Evolutionary conservation across 2,329 filamentous ascomycete genomes (phyloP).

Genomic region (Huntiella abstrusa): DNA sequence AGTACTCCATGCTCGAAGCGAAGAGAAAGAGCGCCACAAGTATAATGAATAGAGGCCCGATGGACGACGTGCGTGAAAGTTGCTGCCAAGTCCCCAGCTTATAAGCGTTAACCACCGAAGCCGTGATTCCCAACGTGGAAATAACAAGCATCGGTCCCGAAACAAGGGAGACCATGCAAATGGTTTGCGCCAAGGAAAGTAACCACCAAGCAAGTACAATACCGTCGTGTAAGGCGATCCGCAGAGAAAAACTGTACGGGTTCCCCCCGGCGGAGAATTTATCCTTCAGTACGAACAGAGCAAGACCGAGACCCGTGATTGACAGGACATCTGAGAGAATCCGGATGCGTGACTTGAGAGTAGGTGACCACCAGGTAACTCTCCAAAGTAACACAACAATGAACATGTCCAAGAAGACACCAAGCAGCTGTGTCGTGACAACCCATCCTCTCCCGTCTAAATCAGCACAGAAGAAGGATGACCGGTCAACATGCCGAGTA

Average conservation of each 20-base stretch:
- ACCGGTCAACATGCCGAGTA: conserved; percentile 19
- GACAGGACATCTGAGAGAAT: conserved; percentile 26
- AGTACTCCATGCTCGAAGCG: conserved; percentile 6
- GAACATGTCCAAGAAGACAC: conserved; percentile 26
- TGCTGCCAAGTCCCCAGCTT: conserved; percentile 14
- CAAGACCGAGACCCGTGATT: conserved; percentile 11
- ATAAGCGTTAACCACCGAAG: conserved; percentile 9
- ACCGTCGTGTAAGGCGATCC: conserved; percentile 23
- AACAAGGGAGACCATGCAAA: conserved; percentile 24
- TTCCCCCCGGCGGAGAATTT: conserved; percentile 3
- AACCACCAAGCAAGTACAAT: conserved; percentile 25
- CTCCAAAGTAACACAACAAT: conserved; percentile 32
- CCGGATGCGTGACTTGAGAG: conserved; percentile 27
- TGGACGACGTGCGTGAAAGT: conserved; percentile 4
- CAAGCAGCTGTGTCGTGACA: conserved; percentile 24
- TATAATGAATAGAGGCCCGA: conserved; percentile 18
- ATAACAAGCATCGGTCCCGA: conserved; percentile 5
- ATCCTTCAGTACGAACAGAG: conserved; percentile 1
- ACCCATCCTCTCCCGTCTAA: conserved; percentile 22
- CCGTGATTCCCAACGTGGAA: conserved; percentile 5
- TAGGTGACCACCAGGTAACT: conserved; percentile 31
- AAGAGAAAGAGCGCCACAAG: conserved; percentile 5
- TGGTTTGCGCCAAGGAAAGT: conserved; percentile 26
- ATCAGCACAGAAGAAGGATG: conserved; percentile 33
- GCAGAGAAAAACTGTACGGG: conserved; percentile 3